Evolutionary conservation across 169 alveolate species (phyloP), one percentile per base, ranked within the genome.

Genomic region (Besnoitia besnoiti): DNA sequence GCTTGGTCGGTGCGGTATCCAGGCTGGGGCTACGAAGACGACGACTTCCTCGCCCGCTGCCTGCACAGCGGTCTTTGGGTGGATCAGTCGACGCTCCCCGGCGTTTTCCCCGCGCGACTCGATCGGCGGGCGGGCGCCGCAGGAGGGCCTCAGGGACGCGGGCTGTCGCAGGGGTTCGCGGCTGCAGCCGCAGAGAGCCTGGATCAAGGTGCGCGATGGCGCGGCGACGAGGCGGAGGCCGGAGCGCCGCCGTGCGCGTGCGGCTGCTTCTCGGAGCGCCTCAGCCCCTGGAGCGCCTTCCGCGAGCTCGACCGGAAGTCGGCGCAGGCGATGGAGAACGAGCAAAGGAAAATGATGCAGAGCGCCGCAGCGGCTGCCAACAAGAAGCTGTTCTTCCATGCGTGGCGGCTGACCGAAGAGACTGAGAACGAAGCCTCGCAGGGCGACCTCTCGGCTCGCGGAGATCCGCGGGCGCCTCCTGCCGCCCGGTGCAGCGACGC

Each of bases 21-120:
- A 0, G 87, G 87, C 49, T 77, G 87, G 87, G 87, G 87, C 3
- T 77, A 40, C 35, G 87, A 77, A 77, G 87, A 19, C 87, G 87
- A 77, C 87, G 87, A 77, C 55, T 42, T 77, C 40, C 87, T 77
- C 33, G 87, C 87, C 40, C 40, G 55, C 59, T 77, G 87, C 30
- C 87, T 77, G 55, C 47, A 77, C 87, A 27, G 59, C 87, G 87
- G 55, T 10, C 87, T 39, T 21, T 42, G 87, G 50, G 21, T 77
- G 4, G 59, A 77, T 39, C 87, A 77, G 55, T 40, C 49, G 14
- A 1, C 87, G 40, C 10, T 4, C 50, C 59, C 55, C 16, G n/a
- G 40, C 30, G 44, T 77, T 2, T 27, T 4, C 19, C 49, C 40
- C 24, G 39, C 24, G 82, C 5, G n/a, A 5, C 47, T 16, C 16